Evolutionary conservation across 768 basidiomycete genomes (phyloP), one percentile per base, ranked within the genome.

Genomic region (Coprinopsis strossmayeri): DNA sequence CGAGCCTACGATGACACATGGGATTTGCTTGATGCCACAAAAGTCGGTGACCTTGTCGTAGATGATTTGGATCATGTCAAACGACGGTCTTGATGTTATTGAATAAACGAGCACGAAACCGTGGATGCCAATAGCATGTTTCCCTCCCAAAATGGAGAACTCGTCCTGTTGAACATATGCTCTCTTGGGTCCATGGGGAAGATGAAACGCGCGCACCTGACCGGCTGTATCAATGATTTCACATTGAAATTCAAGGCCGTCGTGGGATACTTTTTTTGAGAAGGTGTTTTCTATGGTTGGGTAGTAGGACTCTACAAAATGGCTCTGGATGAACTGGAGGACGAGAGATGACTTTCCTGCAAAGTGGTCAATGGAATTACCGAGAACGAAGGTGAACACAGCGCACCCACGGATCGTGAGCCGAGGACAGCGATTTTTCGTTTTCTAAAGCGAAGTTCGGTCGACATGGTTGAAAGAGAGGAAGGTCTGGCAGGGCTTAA

Each of bases 211-310:
- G 65, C 78, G 52, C 48, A 91, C 91, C 77, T 94, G 92, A 28
- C 94, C 94, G 27, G 93, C 93, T 45, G 91, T 94, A 67, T 96
- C 93, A 57, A 94, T 85, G 66, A 97, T 88, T 70, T 94, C 89
- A 69, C 91, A 92, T 52, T 90, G 81, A 59, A 88, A 95, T 53
- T 91, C 86, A 17, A 76, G 71, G 46, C 91, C 91, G 43, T 87
- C 84, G 69, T 83, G 79, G 55, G 72, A 76, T 61, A 96, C 76
- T 47, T 71, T 76, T 71, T 92, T 93, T 49, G 76, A 71, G 59
- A 83, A 84, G 21, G 82, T 84, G 57, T 71, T 78, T 66, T 95
- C 91, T 63, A 93, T 92, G 53, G 91, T 95, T 26, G 93, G 92
- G 68, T 91, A 89, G 69, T 95, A 95, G 15, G 81, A 73, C 48